Conservation (phyloP, 1,284 basidiomycete species). For the Laetiporus sulphureus region DNA sequence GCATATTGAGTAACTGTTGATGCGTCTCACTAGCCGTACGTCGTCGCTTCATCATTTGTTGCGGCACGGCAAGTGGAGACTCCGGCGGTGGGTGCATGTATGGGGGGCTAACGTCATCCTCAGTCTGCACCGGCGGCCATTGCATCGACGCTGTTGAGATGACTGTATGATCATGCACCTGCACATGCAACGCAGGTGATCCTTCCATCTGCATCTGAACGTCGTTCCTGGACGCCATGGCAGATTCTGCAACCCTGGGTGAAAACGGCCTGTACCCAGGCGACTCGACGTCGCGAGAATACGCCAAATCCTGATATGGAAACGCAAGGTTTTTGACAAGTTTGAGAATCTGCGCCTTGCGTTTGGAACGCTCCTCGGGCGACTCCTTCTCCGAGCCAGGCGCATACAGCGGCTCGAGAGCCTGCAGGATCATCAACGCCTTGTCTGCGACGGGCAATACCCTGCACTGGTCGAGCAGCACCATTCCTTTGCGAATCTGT, state of each 20-base stretch:
- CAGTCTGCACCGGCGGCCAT: conserved; percentile 17
- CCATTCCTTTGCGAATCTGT: conserved; percentile 62
- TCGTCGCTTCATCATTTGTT: background rate
- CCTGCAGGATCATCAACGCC: conserved; percentile 58
- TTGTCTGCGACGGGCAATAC: conserved; percentile 65
- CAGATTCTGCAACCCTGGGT: background rate
- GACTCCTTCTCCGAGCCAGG: conserved; percentile 40
- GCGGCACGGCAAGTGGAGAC: background rate
- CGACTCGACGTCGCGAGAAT: conserved; percentile 18
- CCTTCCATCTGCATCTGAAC: conserved; percentile 10
- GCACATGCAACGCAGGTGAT: too few species aligned
- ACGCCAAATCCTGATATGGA: conserved; percentile 68
- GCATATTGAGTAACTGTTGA: background rate
- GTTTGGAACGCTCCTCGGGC: conserved; percentile 47
- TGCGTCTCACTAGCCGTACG: background rate
- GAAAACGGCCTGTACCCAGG: conserved; percentile 13
- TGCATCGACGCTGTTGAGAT: conserved; percentile 20
- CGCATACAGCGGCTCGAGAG: conserved; percentile 64
- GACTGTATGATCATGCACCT: too few species aligned
- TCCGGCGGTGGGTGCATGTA: too few species aligned
- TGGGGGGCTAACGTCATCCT: too few species aligned
- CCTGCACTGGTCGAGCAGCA: conserved; percentile 54
- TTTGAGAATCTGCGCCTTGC: conserved; percentile 52
- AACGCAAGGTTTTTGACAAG: conserved; percentile 69
- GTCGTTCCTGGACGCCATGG: background rate